Conservation (phyloP, 306 rosid species). For the Vachellia collinsii region DNA sequence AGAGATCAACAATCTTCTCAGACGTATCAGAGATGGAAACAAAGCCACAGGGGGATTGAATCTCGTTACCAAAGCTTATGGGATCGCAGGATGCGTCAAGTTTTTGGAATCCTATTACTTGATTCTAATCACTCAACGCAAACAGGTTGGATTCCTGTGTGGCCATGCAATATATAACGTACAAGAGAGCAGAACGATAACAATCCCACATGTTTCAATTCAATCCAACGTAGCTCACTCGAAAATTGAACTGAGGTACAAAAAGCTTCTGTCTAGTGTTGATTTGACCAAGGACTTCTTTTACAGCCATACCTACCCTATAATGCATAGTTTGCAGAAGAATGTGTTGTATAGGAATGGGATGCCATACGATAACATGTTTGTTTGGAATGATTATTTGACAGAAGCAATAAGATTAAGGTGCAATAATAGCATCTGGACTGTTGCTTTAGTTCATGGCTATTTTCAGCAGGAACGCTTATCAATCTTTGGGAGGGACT, state of each 20-base stretch:
- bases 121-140: slow-evolving; percentile 89
- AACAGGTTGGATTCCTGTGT: slow-evolving; percentile 83
- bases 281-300: slow-evolving; percentile 96
- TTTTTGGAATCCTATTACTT: slow-evolving; percentile 90
- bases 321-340: slow-evolving; percentile 94
- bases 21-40: slow-evolving; percentile 75
- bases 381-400: slow-evolving; percentile 95
- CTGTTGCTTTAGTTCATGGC: slow-evolving; percentile 94
- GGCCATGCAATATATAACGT: slow-evolving; percentile 90
- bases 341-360: slow-evolving; percentile 62
- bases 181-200: slow-evolving; percentile 78
- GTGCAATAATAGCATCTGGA: slow-evolving; percentile 90
- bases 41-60: slow-evolving; percentile 85
- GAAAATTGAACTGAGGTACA: slow-evolving; percentile 91
- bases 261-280: slow-evolving; percentile 83
- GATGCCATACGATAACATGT: slow-evolving; percentile 82
- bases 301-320: slow-evolving; percentile 94
- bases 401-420: slow-evolving; percentile 85
- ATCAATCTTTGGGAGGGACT: slow-evolving; percentile 93
- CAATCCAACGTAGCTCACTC: slow-evolving; percentile 89
- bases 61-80: slow-evolving; percentile 71
- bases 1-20: slow-evolving; percentile 82
- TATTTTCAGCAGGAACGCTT: slow-evolving; percentile 88
- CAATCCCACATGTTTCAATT: slow-evolving; percentile 80
- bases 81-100: slow-evolving; percentile 93